Evolutionary conservation across 345 rosid genomes (phyloP).

Genomic region (Acer negundo): DNA sequence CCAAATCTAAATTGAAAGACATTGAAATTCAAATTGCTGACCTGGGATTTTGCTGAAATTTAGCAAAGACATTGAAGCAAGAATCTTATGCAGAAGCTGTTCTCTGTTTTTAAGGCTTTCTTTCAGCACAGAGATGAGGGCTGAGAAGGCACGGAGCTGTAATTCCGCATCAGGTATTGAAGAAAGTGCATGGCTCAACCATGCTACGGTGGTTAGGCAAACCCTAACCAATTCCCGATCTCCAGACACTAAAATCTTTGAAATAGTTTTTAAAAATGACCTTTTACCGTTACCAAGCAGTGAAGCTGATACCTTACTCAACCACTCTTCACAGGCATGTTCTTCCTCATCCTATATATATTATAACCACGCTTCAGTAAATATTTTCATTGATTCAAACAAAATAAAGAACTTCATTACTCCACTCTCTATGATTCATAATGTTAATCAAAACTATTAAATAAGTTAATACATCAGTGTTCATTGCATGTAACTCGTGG

Average conservation of each 20-base stretch:
- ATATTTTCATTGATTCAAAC: neutral
- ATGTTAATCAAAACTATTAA: no score
- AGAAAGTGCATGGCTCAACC: slow-evolving; percentile 55
- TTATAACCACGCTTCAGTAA: neutral
- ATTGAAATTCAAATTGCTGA: slow-evolving; percentile 13
- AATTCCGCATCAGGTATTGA: slow-evolving; percentile 29
- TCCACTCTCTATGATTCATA: no score
- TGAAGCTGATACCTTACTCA: slow-evolving; percentile 42
- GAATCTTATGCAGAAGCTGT: slow-evolving; percentile 40
- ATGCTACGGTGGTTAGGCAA: slow-evolving; percentile 47
- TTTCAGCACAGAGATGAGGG: slow-evolving; percentile 48
- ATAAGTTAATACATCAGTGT: no score
- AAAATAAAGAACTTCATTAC: no score
- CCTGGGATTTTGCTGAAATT: slow-evolving; percentile 59
- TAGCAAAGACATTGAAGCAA: slow-evolving; percentile 55
- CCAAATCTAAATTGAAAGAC: no score
- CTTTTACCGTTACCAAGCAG: slow-evolving; percentile 37
- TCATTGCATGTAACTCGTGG: no score
- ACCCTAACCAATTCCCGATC: slow-evolving; percentile 34
- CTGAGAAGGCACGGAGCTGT: slow-evolving; percentile 44
- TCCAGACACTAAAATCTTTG: slow-evolving; percentile 44
- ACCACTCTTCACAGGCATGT: slow-evolving; percentile 33
- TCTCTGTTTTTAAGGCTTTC: slow-evolving; percentile 39
- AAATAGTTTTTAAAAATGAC: slow-evolving; percentile 42
- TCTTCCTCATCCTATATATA: slow-evolving; percentile 46